A percentile compares a stretch with the other conserved stretches of the same genome.
phyloP scores from a whole-genome alignment of 2,329 filamentous ascomycete species.

The Penicillium sp. region DNA sequence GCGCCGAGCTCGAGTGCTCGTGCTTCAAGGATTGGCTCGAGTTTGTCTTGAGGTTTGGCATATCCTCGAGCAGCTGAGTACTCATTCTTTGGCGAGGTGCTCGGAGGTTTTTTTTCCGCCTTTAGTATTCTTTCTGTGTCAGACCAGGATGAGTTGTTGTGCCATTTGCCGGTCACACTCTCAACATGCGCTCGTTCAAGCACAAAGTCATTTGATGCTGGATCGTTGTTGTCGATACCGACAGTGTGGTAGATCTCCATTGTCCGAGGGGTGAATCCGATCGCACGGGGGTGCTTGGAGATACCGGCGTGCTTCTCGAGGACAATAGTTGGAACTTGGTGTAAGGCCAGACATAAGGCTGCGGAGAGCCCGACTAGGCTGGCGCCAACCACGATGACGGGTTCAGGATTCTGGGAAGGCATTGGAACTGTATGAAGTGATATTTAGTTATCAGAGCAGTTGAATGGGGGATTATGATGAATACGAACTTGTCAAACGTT shows the following conservation, averaged over 20 bases:
- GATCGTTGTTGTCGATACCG: constrained; percentile 26
- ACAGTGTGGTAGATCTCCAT: constrained; percentile 39
- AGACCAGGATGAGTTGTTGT: constrained; percentile 18
- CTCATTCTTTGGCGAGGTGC: constrained; percentile 14
- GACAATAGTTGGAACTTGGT: constrained; percentile 34
- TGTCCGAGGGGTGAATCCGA: constrained; percentile 40
- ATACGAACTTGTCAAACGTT: not conserved
- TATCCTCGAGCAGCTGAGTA: constrained; percentile 28
- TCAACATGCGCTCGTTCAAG: constrained; percentile 22
- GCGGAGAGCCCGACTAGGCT: constrained; percentile 43
- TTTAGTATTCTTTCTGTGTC: constrained; percentile 14
- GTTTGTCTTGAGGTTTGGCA: constrained; percentile 39
- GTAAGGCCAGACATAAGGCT: constrained; percentile 37
- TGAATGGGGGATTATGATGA: not conserved
- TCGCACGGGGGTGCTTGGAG: constrained; percentile 40
- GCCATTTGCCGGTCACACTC: constrained; percentile 22
- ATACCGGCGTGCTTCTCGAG: constrained; percentile 38
- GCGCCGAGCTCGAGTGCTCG: constrained; percentile 33
- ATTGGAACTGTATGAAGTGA: not conserved
- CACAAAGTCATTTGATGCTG: constrained; percentile 16
- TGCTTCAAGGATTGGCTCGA: constrained; percentile 42
- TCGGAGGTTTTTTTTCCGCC: not conserved
- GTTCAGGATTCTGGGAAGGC: not conserved
- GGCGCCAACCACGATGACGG: constrained; percentile 42
- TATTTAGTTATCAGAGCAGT: not conserved